Evolutionary conservation across 2,329 filamentous ascomycete genomes (phyloP), one percentile per base, ranked within the genome.

Genomic region (Lasiodiplodia hormozganensis): DNA sequence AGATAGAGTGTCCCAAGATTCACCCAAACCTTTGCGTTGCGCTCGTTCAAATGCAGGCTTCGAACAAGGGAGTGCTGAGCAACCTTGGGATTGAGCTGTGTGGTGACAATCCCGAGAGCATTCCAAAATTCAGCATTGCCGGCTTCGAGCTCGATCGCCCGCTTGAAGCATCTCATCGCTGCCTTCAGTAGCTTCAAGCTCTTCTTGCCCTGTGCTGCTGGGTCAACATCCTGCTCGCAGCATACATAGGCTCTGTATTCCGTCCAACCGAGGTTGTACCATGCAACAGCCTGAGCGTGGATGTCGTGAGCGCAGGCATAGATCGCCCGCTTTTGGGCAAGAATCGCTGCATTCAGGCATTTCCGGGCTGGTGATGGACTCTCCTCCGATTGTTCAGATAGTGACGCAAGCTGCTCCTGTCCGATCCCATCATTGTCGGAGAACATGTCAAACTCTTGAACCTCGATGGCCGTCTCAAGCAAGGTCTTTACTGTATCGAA

Each of bases 61-160:
- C 96, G 87, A 14, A 97, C 91, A 74, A 99, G 95, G 0, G 96
- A 89, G 78, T 99, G 96, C 78, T 99, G 96, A 0, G 96, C 90
- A 2, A 99, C 92, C 68, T 91, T 89, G 0, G 94, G 91, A 75
- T 92, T 97, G 72, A 97, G 86, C 56, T 89, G 88, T 71, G 93
- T 94, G 2, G 96, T 97, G 31, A 92, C 93, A 3, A 98, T 93
- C 62, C 95, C 96, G 2, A 99, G 85, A 0, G 96, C 91, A 76
- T 98, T 98, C 96, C 96, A 99, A 78, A 98, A 98, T 73, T 98
- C 95, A 0, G 93, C 85, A 76, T 98, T 99, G 64, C 94, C 92
- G 7, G 94, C 92, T 79, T 99, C 96, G 1, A 97, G 85, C 80
- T 98, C 96, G 72, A 99, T 99, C 0, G 96, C 92, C 54, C 93